Base-by-base conservation (phyloP, 352 stramenopile genomes). In the Phytophthora hybrid region DNA sequence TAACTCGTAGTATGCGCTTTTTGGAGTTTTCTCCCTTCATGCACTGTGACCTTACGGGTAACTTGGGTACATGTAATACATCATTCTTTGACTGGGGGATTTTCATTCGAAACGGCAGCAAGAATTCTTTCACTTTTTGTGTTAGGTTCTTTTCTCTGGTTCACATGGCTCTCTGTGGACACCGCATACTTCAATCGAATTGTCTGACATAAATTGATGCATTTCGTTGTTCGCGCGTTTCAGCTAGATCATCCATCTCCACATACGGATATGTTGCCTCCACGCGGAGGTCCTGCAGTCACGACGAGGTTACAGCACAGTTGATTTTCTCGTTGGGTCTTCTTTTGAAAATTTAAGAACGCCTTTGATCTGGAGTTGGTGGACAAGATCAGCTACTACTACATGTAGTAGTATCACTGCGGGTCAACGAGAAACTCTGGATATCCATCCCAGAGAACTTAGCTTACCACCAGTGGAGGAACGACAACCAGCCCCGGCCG, bases 391-490 rank as follows among this genome's bases (percentile, higher is more conserved):
- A 46, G 13, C 11, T 41, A 41, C 34, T 31, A 31, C 26, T 31
- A 31, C 26, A 31, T 31, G 26, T 26, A 26, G 23, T 26, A 31
- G 26, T 5, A 31, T 31, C 4, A 31, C 26, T 31, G 26, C 4
- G 26, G 26, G 26, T 31, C 26, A 31, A 31, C 4, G 26, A 31
- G 26, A 31, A 31, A 31, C 26, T 31, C 26, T 31, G 26, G 26
- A 31, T 31, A 31, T 31, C 0, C 26, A 31, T 31, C 26, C 26
- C 26, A 31, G 26, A 31, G 26, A 46, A 16, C 16, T 23, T 23
- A 21, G 44, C 18, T n/a, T 51, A 51, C 44, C 19, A 54, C 47
- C 47, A 54, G 47, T 54, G 47, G 47, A 54, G 7, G 47, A 54
- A 54, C 8, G 47, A 54, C n/a, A 54, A 14, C 47, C 47, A 54